These are phyloP conservation scores for Alnus glutinosa DNA, from an alignment of 306 rosid genomes.

Conservation along the genomic window DNA sequence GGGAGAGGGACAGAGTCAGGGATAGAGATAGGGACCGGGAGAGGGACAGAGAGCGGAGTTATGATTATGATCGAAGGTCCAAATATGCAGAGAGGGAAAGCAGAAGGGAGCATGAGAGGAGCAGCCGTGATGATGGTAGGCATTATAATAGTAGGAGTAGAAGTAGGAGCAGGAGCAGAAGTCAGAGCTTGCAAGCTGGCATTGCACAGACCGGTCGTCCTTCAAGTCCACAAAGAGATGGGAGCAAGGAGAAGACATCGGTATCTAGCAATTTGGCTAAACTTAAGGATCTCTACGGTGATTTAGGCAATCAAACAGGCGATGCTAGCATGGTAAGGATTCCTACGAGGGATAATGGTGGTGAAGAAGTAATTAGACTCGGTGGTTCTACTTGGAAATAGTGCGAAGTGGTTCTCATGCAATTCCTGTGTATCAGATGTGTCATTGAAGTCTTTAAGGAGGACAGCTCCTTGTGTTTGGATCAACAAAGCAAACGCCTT, in stretches of 20 bases:
- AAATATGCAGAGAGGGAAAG: constrained; percentile 58
- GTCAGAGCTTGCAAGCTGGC: constrained; percentile 68
- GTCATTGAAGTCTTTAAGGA: neutral
- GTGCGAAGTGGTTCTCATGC: neutral
- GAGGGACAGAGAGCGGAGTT: constrained; percentile 46
- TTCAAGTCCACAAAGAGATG: constrained; percentile 63
- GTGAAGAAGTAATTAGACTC: constrained; percentile 89
- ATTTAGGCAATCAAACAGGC: constrained; percentile 59
- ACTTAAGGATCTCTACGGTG: constrained; percentile 89
- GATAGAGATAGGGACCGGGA: constrained; percentile 38
- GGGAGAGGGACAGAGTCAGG: constrained; percentile 44
- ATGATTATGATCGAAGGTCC: constrained; percentile 62
- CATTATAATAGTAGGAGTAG: constrained; percentile 56
- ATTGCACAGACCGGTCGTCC: constrained; percentile 35
- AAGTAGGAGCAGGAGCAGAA: constrained; percentile 74
- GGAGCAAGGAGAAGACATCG: constrained; percentile 51
- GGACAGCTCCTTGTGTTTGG: constrained; percentile 4
- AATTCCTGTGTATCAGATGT: constrained; percentile 1
- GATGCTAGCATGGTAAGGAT: constrained; percentile 50
- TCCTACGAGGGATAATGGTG: constrained; percentile 55
- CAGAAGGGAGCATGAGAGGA: constrained; percentile 63
- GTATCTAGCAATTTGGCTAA: constrained; percentile 88
- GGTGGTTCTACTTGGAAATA: constrained; percentile 71
- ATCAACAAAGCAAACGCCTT: constrained; percentile 11
- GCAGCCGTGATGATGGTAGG: constrained; percentile 49